These are phyloP conservation scores for Physaria fendleri DNA, from an alignment of 345 rosid genomes.

Conservation along the genomic window DNA sequence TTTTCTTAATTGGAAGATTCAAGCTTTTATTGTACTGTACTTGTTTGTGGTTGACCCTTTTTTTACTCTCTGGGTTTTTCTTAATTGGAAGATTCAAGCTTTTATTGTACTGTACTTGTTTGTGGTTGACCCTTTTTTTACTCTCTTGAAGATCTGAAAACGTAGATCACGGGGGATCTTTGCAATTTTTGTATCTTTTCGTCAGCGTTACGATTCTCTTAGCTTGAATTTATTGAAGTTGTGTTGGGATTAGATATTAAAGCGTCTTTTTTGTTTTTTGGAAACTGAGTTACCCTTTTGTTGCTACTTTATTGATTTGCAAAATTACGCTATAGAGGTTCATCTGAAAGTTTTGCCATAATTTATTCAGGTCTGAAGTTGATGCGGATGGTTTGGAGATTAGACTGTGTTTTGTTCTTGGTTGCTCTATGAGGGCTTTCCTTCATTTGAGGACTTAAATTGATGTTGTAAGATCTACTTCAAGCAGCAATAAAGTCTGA, in stretches of 20 bases:
- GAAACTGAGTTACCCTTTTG: not conserved
- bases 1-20: not conserved
- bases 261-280: no score
- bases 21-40: slow-evolving; percentile 4
- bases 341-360: not conserved
- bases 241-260: no score
- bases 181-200: slow-evolving; percentile 18
- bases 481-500: not conserved
- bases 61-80: not conserved
- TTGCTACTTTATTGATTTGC: not conserved
- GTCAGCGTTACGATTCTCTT: slow-evolving; percentile 25
- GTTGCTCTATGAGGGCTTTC: slow-evolving; percentile 28
- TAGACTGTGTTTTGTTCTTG: slow-evolving; percentile 7
- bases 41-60: slow-evolving; percentile 23
- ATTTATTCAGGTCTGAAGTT: slow-evolving; percentile 17
- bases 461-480: not conserved
- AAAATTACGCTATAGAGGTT: not conserved
- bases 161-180: slow-evolving; percentile 33
- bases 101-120: slow-evolving; percentile 7
- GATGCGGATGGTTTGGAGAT: slow-evolving; percentile 6
- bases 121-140: slow-evolving; percentile 13
- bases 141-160: slow-evolving; percentile 24
- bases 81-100: not conserved
- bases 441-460: slow-evolving; percentile 29
- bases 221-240: slow-evolving; percentile 5